phyloP scores from a whole-genome alignment of 306 rosid genomes.

The Pterocarpus macrocarpus region DNA sequence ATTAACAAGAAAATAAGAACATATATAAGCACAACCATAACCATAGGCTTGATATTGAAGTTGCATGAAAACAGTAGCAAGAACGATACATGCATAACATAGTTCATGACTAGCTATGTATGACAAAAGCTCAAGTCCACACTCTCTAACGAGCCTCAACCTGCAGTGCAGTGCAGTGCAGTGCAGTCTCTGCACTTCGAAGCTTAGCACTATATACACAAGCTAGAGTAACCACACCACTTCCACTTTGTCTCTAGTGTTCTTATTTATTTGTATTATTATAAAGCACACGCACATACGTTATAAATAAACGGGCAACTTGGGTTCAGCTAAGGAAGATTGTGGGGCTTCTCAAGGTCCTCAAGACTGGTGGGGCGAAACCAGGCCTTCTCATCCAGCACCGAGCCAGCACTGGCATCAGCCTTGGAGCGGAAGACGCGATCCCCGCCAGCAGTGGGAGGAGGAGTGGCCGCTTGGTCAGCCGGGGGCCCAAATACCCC shows the following conservation, averaged over 20 bases:
- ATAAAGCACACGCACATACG: background rate
- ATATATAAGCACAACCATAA: conserved; percentile 19
- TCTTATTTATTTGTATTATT: conserved; percentile 39
- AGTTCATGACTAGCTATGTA: conserved; percentile 43
- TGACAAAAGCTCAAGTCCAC: conserved; percentile 24
- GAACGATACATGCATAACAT: conserved; percentile 34
- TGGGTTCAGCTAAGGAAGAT: conserved; percentile 4
- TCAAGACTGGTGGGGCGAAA: conserved; percentile 86
- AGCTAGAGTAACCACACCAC: conserved; percentile 43
- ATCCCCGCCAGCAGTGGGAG: conserved; percentile 32
- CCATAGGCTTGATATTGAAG: conserved; percentile 40
- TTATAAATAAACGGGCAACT: background rate
- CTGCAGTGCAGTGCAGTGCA: conserved; percentile 10
- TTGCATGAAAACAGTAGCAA: conserved; percentile 35
- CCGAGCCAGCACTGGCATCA: conserved; percentile 51
- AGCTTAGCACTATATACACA: conserved; percentile 35
- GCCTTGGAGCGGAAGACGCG: conserved; percentile 38
- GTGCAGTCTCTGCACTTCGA: conserved; percentile 14
- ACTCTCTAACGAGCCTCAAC: conserved; percentile 33
- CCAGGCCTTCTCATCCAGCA: conserved; percentile 91
- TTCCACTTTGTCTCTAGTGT: conserved; percentile 26
- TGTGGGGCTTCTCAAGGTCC: conserved; percentile 93
- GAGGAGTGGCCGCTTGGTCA: background rate
- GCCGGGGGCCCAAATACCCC: conserved; percentile 90
- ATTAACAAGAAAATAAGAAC: background rate